Percentiles rank a stretch among this genome's conserved stretches.
Evolutionary conservation across 495 filamentous ascomycete genomes (phyloP).

Genomic region (Penicillium antarcticum): DNA sequence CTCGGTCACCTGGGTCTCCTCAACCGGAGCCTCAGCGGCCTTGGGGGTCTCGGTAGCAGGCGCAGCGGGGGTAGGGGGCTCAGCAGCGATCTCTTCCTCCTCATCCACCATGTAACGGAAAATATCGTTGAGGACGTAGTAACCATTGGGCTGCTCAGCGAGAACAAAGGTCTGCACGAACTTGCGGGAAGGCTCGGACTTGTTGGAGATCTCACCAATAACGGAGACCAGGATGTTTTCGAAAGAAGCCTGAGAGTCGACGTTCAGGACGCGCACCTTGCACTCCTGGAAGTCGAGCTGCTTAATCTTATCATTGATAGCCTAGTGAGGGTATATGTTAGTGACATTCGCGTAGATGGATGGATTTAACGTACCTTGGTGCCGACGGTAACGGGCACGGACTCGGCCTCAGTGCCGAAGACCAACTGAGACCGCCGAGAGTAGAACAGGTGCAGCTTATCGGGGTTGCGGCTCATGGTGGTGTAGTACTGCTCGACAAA

Average conservation of each 20-base stretch:
- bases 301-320: conserved; percentile 91
- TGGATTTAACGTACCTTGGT: conserved; percentile 62
- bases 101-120: conserved; percentile 86
- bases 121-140: conserved; percentile 98
- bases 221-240: conserved; percentile 94
- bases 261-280: conserved; percentile 97
- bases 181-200: conserved; percentile 82
- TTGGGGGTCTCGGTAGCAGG: conserved; percentile 32
- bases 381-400: conserved; percentile 77
- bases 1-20: conserved; percentile 30
- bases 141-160: conserved; percentile 92
- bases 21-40: conserved; percentile 24
- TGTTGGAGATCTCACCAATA: conserved; percentile 96
- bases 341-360: background rate
- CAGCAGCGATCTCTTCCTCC: conserved; percentile 61
- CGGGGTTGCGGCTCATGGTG: conserved; percentile 87
- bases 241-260: conserved; percentile 90
- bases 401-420: conserved; percentile 81
- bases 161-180: conserved; percentile 99
- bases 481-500: conserved; percentile 99
- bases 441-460: conserved; percentile 90
- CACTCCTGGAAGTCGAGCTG: conserved; percentile 91
- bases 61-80: conserved; percentile 53
- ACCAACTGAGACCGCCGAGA: conserved; percentile 79
- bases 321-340: conserved; percentile 44